These are phyloP conservation scores for Acacia concinna DNA, from an alignment of 331 rosid genomes.

Conservation along the genomic window DNA sequence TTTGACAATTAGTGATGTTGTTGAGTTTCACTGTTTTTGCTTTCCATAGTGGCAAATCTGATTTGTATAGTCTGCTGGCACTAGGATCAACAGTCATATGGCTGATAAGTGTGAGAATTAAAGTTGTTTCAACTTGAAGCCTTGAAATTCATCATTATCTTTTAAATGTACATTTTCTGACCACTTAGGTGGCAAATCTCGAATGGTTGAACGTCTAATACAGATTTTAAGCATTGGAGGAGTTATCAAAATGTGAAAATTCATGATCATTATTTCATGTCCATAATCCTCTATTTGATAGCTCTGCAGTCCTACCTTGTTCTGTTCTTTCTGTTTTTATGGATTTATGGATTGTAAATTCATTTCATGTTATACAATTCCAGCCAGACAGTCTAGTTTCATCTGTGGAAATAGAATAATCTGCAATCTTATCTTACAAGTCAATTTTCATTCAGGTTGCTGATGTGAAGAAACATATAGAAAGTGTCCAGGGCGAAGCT, in stretches of 20 bases:
- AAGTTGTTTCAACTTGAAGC: not conserved
- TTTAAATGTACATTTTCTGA: not conserved
- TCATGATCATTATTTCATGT: not conserved
- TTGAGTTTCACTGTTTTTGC: not conserved
- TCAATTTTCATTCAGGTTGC: constrained; percentile 54
- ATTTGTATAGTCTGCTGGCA: not conserved
- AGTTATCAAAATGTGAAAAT: not conserved
- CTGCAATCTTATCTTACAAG: not conserved
- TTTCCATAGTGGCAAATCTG: not conserved
- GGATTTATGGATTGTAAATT: not conserved
- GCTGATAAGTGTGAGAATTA: constrained; percentile 16
- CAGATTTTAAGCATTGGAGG: not conserved
- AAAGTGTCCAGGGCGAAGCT: constrained; percentile 69
- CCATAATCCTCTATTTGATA: not conserved
- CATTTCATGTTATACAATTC: not conserved
- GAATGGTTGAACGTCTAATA: not conserved
- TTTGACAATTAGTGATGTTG: not conserved
- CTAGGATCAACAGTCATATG: constrained; percentile 9
- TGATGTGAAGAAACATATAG: constrained; percentile 82
- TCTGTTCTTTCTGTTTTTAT: not conserved
- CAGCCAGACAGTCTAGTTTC: not conserved
- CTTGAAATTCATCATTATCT: not conserved
- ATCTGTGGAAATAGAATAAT: not conserved
- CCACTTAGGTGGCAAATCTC: constrained; percentile 3
- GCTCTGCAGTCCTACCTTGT: not conserved